Evolutionary conservation across 2,329 filamentous ascomycete genomes (phyloP).

Genomic region (Monilinia aucupariae): DNA sequence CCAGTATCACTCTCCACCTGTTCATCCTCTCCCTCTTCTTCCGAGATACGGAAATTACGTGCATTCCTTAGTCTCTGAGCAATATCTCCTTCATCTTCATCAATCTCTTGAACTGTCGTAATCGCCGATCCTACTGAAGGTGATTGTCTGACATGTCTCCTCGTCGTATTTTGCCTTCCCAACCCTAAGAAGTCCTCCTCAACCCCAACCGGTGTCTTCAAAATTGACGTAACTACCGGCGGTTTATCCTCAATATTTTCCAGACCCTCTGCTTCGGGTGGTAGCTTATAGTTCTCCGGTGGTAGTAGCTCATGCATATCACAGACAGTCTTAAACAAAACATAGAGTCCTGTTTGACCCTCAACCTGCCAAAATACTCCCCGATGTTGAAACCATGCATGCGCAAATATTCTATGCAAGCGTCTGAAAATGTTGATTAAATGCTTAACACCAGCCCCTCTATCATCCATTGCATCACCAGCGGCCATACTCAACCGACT

Average conservation of each 20-base stretch:
- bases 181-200: constrained; percentile 50
- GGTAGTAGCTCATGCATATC: constrained; percentile 86
- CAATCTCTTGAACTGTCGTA: constrained; percentile 74
- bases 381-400: constrained; percentile 97
- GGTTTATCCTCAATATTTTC: constrained; percentile 49
- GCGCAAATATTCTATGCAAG: constrained; percentile 93
- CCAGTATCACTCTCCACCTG: constrained; percentile 11
- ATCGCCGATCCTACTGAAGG: constrained; percentile 75
- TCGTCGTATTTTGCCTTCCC: constrained; percentile 62
- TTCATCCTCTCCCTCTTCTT: constrained; percentile 7
- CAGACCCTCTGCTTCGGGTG: constrained; percentile 83
- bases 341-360: constrained; percentile 82
- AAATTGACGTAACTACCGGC: constrained; percentile 32
- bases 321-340: constrained; percentile 96
- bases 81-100: constrained; percentile 63
- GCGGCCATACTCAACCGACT: constrained; percentile 51
- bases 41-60: constrained; percentile 40
- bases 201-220: constrained; percentile 38
- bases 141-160: constrained; percentile 74
- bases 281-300: constrained; percentile 92
- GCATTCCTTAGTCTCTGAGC: constrained; percentile 44
- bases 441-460: constrained; percentile 66
- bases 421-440: constrained; percentile 92
- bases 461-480: constrained; percentile 48
- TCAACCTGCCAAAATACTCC: constrained; percentile 95